These are phyloP conservation scores for Spathaspora arborariae DNA, from an alignment of 805 yeast species.

Conservation along the genomic window DNA sequence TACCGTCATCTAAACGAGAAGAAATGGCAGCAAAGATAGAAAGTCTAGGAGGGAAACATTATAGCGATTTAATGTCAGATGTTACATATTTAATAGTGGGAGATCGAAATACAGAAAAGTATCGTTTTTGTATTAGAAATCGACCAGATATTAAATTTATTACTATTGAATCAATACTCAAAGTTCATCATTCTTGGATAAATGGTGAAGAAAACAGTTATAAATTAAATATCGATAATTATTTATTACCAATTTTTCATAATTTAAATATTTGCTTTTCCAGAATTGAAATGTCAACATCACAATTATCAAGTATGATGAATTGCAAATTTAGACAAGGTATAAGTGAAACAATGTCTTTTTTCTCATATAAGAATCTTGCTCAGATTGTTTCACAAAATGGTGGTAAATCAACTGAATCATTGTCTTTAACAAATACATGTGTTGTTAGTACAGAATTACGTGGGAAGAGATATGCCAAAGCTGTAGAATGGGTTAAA, in stretches of 20 bases:
- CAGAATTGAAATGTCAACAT: slow-evolving; percentile 18
- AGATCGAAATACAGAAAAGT: slow-evolving; percentile 52
- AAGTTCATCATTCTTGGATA: slow-evolving; percentile 50
- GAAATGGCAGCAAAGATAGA: slow-evolving; percentile 43
- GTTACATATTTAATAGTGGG: slow-evolving; percentile 61
- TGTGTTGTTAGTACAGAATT: slow-evolving; percentile 49
- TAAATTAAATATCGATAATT: slow-evolving; percentile 17
- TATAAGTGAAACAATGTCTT: slow-evolving; percentile 7
- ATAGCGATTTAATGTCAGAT: slow-evolving; percentile 57
- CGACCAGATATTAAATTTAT: slow-evolving; percentile 59
- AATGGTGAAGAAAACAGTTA: slow-evolving; percentile 35
- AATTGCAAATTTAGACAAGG: slow-evolving; percentile 19
- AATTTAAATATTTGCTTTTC: slow-evolving; percentile 45
- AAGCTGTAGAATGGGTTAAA: slow-evolving; percentile 50
- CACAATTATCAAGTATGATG: slow-evolving; percentile 8
- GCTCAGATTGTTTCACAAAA: slow-evolving; percentile 30
- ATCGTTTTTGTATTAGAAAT: slow-evolving; percentile 44
- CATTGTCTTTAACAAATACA: slow-evolving; percentile 42
- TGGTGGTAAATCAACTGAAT: slow-evolving; percentile 51
- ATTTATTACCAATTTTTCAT: slow-evolving; percentile 41
- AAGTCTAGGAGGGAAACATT: slow-evolving; percentile 57
- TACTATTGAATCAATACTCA: slow-evolving; percentile 40
- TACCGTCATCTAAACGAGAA: slow-evolving; percentile 37
- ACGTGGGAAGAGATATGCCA: slow-evolving; percentile 49
- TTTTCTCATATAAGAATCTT: slow-evolving; percentile 27